These are phyloP conservation scores for Xylaria sp. DNA, from an alignment of 2,329 filamentous ascomycete genomes.

Conservation along the genomic window DNA sequence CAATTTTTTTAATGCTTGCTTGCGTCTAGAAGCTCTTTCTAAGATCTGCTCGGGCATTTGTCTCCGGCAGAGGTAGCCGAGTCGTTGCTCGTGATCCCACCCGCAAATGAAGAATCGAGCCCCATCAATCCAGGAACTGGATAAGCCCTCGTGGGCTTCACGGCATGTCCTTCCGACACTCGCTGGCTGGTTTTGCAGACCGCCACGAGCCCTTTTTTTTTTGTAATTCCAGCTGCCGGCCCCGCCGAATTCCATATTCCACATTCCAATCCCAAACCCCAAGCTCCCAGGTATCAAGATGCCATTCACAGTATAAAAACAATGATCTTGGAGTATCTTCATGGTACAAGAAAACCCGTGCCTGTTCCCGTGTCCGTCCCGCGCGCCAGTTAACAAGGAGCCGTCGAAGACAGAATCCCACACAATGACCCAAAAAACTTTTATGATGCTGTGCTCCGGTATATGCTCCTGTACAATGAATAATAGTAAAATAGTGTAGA, in stretches of 20 bases:
- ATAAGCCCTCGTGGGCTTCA: conserved; percentile 21
- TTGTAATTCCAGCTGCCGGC: conserved; percentile 6
- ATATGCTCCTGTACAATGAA: conserved; percentile 46
- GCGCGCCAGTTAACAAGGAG: conserved; percentile 30
- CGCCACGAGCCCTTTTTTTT: conserved; percentile 9
- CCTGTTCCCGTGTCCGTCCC: conserved; percentile 27
- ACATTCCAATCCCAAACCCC: conserved; percentile 22
- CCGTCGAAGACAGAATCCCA: conserved; percentile 28
- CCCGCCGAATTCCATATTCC: conserved; percentile 11
- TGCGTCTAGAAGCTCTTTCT: conserved; percentile 10
- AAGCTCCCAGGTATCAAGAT: conserved; percentile 25
- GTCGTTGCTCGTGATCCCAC: conserved; percentile 18
- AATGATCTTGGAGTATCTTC: conserved; percentile 30
- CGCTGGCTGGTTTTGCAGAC: conserved; percentile 1
- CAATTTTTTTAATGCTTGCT: conserved; percentile 12
- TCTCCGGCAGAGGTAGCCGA: conserved; percentile 20
- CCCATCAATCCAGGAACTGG: conserved; percentile 31
- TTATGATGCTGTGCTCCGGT: conserved; percentile 48
- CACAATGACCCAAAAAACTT: conserved; percentile 31
- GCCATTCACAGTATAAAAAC: conserved; percentile 29
- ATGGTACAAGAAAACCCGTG: conserved; percentile 27
- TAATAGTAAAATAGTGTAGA: conserved; percentile 29
- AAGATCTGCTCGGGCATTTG: conserved; percentile 7
- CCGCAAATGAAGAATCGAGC: conserved; percentile 25
- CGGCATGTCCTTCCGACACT: conserved; percentile 7